These are phyloP conservation scores for Sanghuangporus sanghuang DNA, from an alignment of 1,284 basidiomycete species.

Conservation along the genomic window DNA sequence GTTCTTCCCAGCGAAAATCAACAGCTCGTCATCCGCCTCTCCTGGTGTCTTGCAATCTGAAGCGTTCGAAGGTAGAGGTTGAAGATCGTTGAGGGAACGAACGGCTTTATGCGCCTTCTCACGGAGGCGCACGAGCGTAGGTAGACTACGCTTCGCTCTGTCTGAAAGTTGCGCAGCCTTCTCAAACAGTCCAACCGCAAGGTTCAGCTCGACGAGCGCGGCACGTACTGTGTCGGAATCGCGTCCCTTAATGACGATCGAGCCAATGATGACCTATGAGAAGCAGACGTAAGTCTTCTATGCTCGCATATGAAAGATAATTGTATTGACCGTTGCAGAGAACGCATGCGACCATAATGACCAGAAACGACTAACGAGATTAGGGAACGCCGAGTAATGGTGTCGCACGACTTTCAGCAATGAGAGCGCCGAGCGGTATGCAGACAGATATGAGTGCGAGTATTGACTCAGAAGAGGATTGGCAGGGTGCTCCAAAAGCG, in stretches of 20 bases:
- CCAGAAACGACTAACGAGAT: conserved; percentile 21
- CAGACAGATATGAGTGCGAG: conserved; percentile 23
- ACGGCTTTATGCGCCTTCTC: conserved; percentile 16
- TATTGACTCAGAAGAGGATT: conserved; percentile 22
- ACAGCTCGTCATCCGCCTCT: conserved; percentile 17
- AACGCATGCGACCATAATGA: conserved; percentile 24
- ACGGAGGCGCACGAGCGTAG: conserved; percentile 14
- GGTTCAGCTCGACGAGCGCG: conserved; percentile 21
- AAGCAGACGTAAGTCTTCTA: neutral
- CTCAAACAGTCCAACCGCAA: conserved; percentile 23
- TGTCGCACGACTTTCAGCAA: conserved; percentile 19
- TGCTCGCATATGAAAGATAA: neutral
- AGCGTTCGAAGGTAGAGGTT: neutral
- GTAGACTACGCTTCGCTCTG: conserved; percentile 22
- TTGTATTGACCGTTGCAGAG: conserved; percentile 21
- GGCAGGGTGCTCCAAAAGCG: conserved; percentile 21
- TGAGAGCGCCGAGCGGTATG: conserved; percentile 21
- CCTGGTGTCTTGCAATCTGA: neutral
- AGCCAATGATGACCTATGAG: conserved; percentile 21
- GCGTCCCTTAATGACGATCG: conserved; percentile 20
- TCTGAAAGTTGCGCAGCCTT: conserved; percentile 20
- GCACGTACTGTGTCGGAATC: conserved; percentile 17
- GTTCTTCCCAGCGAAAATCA: conserved; percentile 19
- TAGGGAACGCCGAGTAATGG: conserved; percentile 19
- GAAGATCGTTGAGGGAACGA: neutral